phyloP scores from a whole-genome alignment of 2,329 filamentous ascomycete genomes.

The Aschersonia sp. region DNA sequence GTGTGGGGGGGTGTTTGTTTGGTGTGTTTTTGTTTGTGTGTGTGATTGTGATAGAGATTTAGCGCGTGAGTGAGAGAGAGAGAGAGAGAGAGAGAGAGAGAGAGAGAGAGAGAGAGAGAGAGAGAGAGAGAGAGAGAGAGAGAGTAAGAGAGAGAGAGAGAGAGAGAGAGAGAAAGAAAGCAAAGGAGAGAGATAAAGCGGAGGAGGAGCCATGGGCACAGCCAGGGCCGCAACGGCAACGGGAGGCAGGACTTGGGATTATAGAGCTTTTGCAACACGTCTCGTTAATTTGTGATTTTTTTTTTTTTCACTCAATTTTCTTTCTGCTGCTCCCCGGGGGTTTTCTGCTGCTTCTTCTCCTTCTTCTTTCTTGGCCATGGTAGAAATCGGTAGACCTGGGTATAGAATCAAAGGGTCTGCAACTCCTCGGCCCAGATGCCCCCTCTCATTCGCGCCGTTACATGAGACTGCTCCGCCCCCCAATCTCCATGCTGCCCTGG shows the following conservation, averaged over 20 bases:
- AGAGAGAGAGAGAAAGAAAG: background rate
- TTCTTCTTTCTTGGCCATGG: background rate
- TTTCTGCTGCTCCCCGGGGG: too few relatives aligned
- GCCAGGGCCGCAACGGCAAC: background rate
- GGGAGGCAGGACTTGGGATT: too few relatives aligned
- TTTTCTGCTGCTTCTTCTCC: too few relatives aligned
- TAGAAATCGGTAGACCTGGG: too few relatives aligned
- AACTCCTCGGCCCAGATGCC: background rate
- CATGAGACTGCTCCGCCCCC: constrained; percentile 88
- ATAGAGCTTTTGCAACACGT: too few relatives aligned
- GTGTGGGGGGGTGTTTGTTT: too few relatives aligned
- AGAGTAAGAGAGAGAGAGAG: background rate
- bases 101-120: background rate
- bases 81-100: background rate
- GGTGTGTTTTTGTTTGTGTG: too few relatives aligned
- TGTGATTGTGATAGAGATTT: too few relatives aligned
- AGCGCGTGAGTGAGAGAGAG: too few relatives aligned
- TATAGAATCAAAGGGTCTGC: background rate
- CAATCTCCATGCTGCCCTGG: constrained; percentile 82
- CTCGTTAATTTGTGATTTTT: too few relatives aligned
- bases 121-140: background rate
- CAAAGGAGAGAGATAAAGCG: constrained; percentile 2
- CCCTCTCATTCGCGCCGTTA: constrained; percentile 19
- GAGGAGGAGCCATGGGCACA: background rate
- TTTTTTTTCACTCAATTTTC: too few relatives aligned